These are phyloP conservation scores for Coemansia sp. DNA, from an alignment of 192 early-diverging fungal species.

Conservation along the genomic window DNA sequence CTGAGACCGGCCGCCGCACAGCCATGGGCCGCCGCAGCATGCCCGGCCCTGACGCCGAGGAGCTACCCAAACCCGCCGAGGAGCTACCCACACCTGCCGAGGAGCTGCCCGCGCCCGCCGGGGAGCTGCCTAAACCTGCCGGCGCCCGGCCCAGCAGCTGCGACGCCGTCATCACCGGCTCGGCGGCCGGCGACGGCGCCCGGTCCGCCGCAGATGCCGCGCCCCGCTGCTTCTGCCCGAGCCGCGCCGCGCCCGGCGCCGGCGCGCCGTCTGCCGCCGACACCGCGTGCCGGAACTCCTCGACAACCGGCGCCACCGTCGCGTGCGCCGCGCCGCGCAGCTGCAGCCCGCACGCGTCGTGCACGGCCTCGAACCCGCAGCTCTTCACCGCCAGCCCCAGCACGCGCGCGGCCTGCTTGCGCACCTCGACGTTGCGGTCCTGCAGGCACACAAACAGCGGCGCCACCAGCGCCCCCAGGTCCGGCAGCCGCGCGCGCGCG, in stretches of 20 bases:
- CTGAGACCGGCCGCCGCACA: constrained; percentile 29
- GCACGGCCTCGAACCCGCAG: constrained; percentile 69
- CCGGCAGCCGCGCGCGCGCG: constrained; percentile 51
- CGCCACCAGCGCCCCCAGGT: constrained; percentile 61
- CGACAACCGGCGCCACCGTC: constrained; percentile 71
- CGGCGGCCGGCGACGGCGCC: constrained; percentile 26
- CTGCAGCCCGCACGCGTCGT: constrained; percentile 64
- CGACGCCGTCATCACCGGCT: constrained; percentile 50
- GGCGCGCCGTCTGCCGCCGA: constrained; percentile 3
- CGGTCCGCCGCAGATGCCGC: constrained; percentile 7
- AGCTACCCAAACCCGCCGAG: no score
- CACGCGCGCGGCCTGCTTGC: constrained; percentile 74
- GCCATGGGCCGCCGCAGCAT: constrained; percentile 49
- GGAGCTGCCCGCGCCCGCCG: no score
- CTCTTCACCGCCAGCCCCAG: constrained; percentile 63
- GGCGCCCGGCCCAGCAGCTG: constrained; percentile 39
- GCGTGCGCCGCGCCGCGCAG: constrained; percentile 70
- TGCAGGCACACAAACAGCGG: constrained; percentile 78
- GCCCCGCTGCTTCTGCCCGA: constrained; percentile 3
- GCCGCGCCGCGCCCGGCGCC: background rate
- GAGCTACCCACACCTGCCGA: no score
- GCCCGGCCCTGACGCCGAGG: constrained; percentile 13
- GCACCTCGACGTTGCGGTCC: constrained; percentile 85
- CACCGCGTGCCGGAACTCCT: constrained; percentile 58
- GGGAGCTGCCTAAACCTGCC: no score